These are phyloP conservation scores for Dendrostoma leiphaemia DNA, from an alignment of 2,329 filamentous ascomycete species.

Conservation along the genomic window DNA sequence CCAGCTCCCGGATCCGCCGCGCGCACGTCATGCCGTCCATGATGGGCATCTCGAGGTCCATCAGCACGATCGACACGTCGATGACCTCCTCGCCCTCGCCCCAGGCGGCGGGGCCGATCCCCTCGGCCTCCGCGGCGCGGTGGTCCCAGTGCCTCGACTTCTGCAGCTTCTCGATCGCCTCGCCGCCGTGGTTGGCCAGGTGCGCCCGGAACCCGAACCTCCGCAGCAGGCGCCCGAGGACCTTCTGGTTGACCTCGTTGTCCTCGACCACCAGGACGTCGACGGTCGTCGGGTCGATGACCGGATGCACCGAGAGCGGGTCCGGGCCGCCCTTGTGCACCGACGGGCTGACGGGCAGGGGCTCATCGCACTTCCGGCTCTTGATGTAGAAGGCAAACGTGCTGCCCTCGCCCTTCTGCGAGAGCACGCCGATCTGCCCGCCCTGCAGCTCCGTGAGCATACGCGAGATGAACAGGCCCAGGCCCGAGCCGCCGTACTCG, in stretches of 20 bases:
- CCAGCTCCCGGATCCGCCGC: conserved; percentile 65
- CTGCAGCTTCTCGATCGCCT: conserved; percentile 54
- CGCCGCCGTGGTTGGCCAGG: conserved; percentile 61
- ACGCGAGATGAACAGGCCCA: conserved; percentile 76
- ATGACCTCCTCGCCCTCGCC: conserved; percentile 44
- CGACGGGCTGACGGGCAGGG: conserved; percentile 29
- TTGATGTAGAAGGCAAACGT: conserved; percentile 78
- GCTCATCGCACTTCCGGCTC: conserved; percentile 46
- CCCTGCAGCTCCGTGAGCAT: conserved; percentile 75
- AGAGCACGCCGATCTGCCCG: conserved; percentile 72
- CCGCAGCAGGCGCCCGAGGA: conserved; percentile 60
- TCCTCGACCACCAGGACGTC: conserved; percentile 67
- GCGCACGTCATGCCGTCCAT: conserved; percentile 80
- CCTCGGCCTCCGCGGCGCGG: conserved; percentile 1
- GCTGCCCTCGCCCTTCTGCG: conserved; percentile 65
- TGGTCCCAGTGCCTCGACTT: conserved; percentile 53
- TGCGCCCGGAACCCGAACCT: conserved; percentile 59
- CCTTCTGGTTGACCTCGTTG: conserved; percentile 65
- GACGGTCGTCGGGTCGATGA: conserved; percentile 35
- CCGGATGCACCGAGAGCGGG: conserved; percentile 16
- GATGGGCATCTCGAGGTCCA: conserved; percentile 80
- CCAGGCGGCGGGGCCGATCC: not conserved
- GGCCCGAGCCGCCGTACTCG: conserved; percentile 74
- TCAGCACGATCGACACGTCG: conserved; percentile 66
- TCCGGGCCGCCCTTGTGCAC: conserved; percentile 22